phyloP scores from a whole-genome alignment of 352 stramenopile genomes.

The Phytopythium vexans region DNA sequence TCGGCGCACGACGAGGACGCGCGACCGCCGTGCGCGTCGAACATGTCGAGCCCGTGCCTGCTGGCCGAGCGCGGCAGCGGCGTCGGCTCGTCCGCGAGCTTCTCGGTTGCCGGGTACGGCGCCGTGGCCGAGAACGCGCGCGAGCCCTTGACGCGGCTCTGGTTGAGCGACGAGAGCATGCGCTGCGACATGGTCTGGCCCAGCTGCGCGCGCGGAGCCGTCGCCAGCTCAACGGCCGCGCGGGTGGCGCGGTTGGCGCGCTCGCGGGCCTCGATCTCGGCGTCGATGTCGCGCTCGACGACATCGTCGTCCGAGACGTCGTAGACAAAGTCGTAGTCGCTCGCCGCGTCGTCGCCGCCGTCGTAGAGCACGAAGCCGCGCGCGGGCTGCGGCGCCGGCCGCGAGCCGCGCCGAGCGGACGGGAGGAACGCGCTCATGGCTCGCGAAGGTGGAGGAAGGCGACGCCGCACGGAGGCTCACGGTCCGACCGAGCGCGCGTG shows the following conservation, averaged over 20 bases:
- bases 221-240: neutral
- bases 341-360: slow-evolving; percentile 19
- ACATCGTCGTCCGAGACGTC: slow-evolving; percentile 63
- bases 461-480: no score
- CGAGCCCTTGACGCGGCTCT: slow-evolving; percentile 24
- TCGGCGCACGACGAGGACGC: slow-evolving; percentile 39
- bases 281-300: slow-evolving; percentile 65
- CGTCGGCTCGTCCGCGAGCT: neutral
- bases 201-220: neutral
- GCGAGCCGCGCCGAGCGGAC: neutral
- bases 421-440: slow-evolving; percentile 7
- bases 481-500: neutral
- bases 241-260: slow-evolving; percentile 7
- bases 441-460: neutral
- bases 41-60: slow-evolving; percentile 11
- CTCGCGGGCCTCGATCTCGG: slow-evolving; percentile 65
- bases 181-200: slow-evolving; percentile 51
- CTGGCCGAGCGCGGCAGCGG: neutral
- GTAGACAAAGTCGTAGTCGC: slow-evolving; percentile 33
- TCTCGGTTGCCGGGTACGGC: neutral
- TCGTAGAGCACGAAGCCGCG: slow-evolving; percentile 15
- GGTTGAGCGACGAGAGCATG: slow-evolving; percentile 57
- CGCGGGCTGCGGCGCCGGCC: slow-evolving; percentile 8
- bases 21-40: slow-evolving; percentile 19
- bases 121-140: slow-evolving; percentile 5